These are phyloP conservation scores for Coelastrella sp. DNA, from an alignment of 139 green algal genomes.

Conservation along the genomic window DNA sequence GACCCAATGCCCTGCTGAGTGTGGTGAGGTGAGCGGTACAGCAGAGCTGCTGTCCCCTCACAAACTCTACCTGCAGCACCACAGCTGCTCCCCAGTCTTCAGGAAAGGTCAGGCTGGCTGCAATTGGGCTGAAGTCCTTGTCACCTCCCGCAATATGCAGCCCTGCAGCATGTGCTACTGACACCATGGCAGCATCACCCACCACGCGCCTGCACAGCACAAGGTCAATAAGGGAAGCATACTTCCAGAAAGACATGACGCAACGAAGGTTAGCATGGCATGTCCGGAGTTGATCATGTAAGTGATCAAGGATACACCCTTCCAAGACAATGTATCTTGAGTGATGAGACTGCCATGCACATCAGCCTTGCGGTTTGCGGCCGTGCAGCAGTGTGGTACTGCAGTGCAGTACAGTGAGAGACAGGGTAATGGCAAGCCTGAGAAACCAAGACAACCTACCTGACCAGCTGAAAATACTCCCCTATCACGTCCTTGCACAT, in stretches of 20 bases:
- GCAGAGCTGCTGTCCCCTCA: not conserved
- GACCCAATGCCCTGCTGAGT: not conserved
- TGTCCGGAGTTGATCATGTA: no score
- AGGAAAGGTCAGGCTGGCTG: constrained; percentile 30
- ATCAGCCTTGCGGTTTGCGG: no score
- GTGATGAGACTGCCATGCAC: no score
- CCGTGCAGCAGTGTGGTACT: not conserved
- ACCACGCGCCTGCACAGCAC: constrained; percentile 52
- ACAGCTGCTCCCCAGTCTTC: constrained; percentile 73
- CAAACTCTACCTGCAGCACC: constrained; percentile 50
- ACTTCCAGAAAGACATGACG: no score
- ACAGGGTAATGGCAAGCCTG: not conserved
- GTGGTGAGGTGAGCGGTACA: not conserved
- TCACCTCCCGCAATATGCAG: constrained; percentile 31
- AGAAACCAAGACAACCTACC: constrained; percentile 3
- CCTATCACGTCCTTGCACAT: constrained; percentile 52
- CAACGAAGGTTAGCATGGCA: no score
- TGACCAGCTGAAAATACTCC: constrained; percentile 66
- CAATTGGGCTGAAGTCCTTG: constrained; percentile 9
- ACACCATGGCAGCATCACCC: constrained; percentile 48
- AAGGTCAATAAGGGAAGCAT: not conserved
- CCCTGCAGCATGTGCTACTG: constrained; percentile 54
- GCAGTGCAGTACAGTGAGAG: not conserved
- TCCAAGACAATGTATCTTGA: not conserved
- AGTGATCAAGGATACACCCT: not conserved